phyloP scores from a whole-genome alignment of 306 rosid species.

The Cucumis sativus region Cucumber_9930_V3 NC_026660.2:15579001-15579500 shows the following conservation, averaged over 20 bases:
- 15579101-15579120: neutral
- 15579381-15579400: neutral
- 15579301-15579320: conserved; percentile 80
- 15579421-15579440: neutral
- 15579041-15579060: conserved; percentile 65
- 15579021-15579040: conserved; percentile 62
- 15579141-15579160: conserved; percentile 8
- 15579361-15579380: neutral
- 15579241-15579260: conserved; percentile 25
- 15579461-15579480: neutral
- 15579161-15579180: conserved; percentile 39
- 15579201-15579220: conserved; percentile 22
- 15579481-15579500: neutral
- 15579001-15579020: conserved; percentile 71
- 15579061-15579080: conserved; percentile 43
- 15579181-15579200: conserved; percentile 26
- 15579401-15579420: neutral
- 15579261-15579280: conserved; percentile 39
- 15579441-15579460: neutral
- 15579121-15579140: conserved; percentile 6
- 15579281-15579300: conserved; percentile 87
- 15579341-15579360: conserved; percentile 30
- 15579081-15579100: neutral
- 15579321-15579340: conserved; percentile 91
- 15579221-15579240: conserved; percentile 21